These are phyloP conservation scores for Globisporangium echinulatum DNA, from an alignment of 352 stramenopile species.

Conservation along the genomic window DNA sequence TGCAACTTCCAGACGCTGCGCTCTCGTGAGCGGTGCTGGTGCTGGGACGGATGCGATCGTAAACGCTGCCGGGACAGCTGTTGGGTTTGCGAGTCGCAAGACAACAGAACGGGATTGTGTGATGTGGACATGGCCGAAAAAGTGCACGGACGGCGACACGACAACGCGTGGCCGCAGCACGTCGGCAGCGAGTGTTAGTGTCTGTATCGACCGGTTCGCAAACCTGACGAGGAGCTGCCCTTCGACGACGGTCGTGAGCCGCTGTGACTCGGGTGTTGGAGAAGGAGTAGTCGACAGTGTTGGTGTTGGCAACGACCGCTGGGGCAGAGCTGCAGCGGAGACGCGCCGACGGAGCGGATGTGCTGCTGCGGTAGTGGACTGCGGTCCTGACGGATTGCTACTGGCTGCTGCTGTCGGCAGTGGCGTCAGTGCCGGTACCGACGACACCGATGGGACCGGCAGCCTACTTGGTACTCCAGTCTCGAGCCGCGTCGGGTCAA, in stretches of 20 bases:
- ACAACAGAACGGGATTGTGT: conserved; percentile 31
- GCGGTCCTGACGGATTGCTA: conserved; percentile 1
- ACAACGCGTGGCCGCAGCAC: conserved; percentile 50
- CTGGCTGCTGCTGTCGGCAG: background rate
- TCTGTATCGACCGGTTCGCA: conserved; percentile 58
- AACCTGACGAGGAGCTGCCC: conserved; percentile 65
- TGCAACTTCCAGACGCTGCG: conserved; percentile 47
- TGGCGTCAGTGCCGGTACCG: no score
- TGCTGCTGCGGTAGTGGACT: no score
- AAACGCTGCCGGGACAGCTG: conserved; percentile 46
- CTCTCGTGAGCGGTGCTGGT: conserved; percentile 41
- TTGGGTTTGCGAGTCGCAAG: conserved; percentile 60
- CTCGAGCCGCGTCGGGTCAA: conserved; percentile 23
- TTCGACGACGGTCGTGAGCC: conserved; percentile 23
- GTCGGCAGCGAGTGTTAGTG: conserved; percentile 32
- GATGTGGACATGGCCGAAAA: conserved; percentile 62
- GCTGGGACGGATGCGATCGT: conserved; percentile 44
- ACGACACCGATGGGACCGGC: no score
- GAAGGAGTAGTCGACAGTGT: background rate
- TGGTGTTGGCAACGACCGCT: background rate
- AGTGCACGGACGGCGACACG: conserved; percentile 56
- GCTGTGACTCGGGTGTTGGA: conserved; percentile 4
- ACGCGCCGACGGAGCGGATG: no score
- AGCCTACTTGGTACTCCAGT: no score
- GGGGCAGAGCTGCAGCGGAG: no score